Conservation (phyloP, 176 grass and related monocot species). For the Tuctoria greenei region DNA sequence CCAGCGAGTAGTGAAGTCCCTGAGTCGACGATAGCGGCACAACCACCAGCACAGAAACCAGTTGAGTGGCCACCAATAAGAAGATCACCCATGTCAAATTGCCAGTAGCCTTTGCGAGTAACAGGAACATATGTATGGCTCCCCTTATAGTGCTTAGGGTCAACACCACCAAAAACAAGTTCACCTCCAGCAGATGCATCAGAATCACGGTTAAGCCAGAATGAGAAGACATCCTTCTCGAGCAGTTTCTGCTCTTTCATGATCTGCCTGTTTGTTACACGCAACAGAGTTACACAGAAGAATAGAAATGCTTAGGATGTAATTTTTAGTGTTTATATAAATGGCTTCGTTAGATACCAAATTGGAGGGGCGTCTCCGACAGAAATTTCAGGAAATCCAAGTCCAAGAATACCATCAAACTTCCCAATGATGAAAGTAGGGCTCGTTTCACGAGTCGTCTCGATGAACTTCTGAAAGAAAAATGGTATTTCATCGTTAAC, state of each 20-base stretch:
- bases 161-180: constrained; percentile 82
- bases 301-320: neutral
- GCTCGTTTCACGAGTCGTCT: constrained; percentile 80
- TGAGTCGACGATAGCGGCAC: constrained; percentile 89
- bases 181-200: constrained; percentile 71
- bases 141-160: constrained; percentile 73
- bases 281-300: neutral
- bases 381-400: constrained; percentile 90
- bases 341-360: constrained; percentile 51
- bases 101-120: constrained; percentile 85
- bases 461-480: constrained; percentile 77
- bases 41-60: constrained; percentile 78
- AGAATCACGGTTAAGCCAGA: constrained; percentile 89
- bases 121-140: constrained; percentile 83
- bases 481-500: neutral
- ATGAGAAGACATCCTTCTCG: constrained; percentile 73
- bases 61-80: constrained; percentile 55
- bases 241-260: constrained; percentile 79
- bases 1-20: constrained; percentile 85
- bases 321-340: neutral
- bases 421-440: constrained; percentile 71
- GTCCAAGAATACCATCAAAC: constrained; percentile 95
- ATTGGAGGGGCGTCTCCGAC: constrained; percentile 68
- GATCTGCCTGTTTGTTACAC: constrained; percentile 66
- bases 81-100: constrained; percentile 86